Conservation (phyloP, 331 rosid genomes). For the Malus hybrid region DNA sequence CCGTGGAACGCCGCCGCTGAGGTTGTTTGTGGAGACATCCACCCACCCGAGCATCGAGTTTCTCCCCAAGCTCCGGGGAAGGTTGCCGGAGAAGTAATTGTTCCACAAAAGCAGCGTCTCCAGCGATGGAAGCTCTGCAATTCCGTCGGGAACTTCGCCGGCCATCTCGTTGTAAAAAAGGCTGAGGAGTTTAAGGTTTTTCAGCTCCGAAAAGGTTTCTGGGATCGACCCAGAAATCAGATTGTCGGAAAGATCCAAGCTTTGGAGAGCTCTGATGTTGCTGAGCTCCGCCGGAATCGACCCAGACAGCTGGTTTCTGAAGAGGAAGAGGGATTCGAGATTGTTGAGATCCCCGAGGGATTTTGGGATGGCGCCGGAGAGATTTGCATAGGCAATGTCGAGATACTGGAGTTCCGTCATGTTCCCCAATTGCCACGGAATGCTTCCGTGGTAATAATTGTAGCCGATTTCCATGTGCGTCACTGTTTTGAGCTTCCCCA, state of each 20-base stretch:
- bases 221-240: conserved; percentile 74
- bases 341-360: conserved; percentile 69
- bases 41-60: conserved; percentile 77
- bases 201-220: conserved; percentile 55
- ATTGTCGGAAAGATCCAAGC: conserved; percentile 87
- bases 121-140: conserved; percentile 67
- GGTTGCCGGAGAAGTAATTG: conserved; percentile 64
- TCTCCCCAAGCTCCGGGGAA: conserved; percentile 65
- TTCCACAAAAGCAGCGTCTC: conserved; percentile 86
- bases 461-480: conserved; percentile 95
- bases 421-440: conserved; percentile 69
- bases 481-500: conserved; percentile 79
- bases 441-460: conserved; percentile 54
- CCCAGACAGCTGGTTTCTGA: conserved; percentile 70
- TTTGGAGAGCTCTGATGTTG: conserved; percentile 36
- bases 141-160: conserved; percentile 62
- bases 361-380: conserved; percentile 69
- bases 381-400: conserved; percentile 84
- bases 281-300: conserved; percentile 58
- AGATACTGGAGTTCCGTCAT: conserved; percentile 78
- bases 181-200: conserved; percentile 64
- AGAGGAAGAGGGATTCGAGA: conserved; percentile 72
- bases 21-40: conserved; percentile 74
- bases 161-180: conserved; percentile 80
- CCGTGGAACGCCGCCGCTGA: conserved; percentile 60